These are phyloP conservation scores for Yamagishiella unicocca DNA, from an alignment of 139 green algal species.

Conservation along the genomic window DNA sequence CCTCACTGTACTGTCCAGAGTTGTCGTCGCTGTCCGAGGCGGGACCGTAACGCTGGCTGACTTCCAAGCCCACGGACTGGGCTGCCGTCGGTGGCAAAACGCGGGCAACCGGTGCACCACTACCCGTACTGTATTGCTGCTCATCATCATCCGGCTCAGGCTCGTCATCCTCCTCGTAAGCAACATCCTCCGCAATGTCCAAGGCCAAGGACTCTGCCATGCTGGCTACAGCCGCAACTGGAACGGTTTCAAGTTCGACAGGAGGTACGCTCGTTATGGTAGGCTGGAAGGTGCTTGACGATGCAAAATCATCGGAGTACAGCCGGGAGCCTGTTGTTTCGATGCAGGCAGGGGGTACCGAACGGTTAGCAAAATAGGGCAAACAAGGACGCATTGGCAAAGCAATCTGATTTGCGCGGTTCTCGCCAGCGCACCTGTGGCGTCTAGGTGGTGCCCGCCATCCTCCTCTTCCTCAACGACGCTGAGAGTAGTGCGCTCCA, in stretches of 20 bases:
- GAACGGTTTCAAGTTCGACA: no score
- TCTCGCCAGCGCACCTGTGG: slow-evolving; percentile 5
- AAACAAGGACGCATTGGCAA: no score
- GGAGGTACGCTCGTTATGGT: no score
- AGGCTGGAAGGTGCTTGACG: background rate
- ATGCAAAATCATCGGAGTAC: slow-evolving; percentile 27
- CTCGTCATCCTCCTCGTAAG: background rate
- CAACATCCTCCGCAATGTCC: background rate
- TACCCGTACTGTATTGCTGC: background rate
- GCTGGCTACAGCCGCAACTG: background rate
- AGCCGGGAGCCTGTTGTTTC: slow-evolving; percentile 5
- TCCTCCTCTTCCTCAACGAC: slow-evolving; percentile 15
- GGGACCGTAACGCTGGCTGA: slow-evolving; percentile 43
- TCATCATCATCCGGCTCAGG: background rate
- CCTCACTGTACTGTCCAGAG: slow-evolving; percentile 8
- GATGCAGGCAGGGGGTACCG: no score
- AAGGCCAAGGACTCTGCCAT: background rate
- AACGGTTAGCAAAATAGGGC: no score
- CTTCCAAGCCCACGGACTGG: background rate
- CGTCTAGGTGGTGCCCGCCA: background rate
- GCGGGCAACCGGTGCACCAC: background rate
- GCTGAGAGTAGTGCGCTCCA: background rate
- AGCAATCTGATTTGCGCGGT: no score
- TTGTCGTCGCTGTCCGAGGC: background rate
- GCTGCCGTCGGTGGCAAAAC: background rate